phyloP scores from a whole-genome alignment of 2,329 filamentous ascomycete species.

The Arthrobotrys entomopaga region DNA sequence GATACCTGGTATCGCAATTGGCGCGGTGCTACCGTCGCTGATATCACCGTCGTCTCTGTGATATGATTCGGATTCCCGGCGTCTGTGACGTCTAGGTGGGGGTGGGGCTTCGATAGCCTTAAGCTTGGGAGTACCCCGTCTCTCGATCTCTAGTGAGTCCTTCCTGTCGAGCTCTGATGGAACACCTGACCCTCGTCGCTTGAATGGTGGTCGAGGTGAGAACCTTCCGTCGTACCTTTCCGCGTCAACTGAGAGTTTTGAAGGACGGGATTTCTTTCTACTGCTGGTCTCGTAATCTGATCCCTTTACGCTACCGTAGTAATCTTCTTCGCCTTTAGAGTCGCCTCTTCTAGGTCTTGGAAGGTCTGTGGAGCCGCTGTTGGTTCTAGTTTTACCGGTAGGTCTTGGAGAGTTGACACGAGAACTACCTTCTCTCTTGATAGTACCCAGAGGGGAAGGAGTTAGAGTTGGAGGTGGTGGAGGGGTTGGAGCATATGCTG shows the following conservation, averaged over 20 bases:
- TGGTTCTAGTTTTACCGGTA: slow-evolving; percentile 31
- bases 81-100: slow-evolving; percentile 41
- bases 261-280: slow-evolving; percentile 39
- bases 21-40: slow-evolving; percentile 47
- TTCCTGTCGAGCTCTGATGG: slow-evolving; percentile 45
- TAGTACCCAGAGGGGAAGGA: slow-evolving; percentile 37
- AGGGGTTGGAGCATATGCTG: slow-evolving; percentile 49
- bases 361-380: slow-evolving; percentile 46
- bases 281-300: slow-evolving; percentile 45
- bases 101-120: slow-evolving; percentile 52
- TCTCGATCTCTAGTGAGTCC: slow-evolving; percentile 41
- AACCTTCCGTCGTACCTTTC: slow-evolving; percentile 45
- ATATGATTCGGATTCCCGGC: slow-evolving; percentile 47
- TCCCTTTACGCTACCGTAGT: slow-evolving; percentile 48
- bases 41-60: slow-evolving; percentile 49
- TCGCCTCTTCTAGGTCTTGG: slow-evolving; percentile 44
- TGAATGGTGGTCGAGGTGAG: slow-evolving; percentile 46
- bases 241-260: slow-evolving; percentile 36
- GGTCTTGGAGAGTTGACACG: slow-evolving; percentile 43
- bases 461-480: slow-evolving; percentile 50
- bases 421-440: slow-evolving; percentile 37
- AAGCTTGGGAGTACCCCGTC: slow-evolving; percentile 43
- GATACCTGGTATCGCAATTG: slow-evolving; percentile 43
- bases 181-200: slow-evolving; percentile 39
- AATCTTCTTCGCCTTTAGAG: slow-evolving; percentile 50